Base-by-base conservation (phyloP, 257 asterid genomes). In the Solanum pimpinellifolium region DNA sequence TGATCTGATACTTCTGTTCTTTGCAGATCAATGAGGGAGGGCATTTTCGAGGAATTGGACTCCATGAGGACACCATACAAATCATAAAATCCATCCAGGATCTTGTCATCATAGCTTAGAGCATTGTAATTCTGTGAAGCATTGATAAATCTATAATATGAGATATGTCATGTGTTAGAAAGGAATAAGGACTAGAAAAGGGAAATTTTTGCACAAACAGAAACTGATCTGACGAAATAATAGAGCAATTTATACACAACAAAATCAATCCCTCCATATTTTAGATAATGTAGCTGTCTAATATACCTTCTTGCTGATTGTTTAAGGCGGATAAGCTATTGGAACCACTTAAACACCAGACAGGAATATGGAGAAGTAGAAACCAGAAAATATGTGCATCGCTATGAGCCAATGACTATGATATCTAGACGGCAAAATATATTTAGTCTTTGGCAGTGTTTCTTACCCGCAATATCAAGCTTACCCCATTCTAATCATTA, bases 41-140 rank as follows among this genome's bases (percentile, higher is more conserved):
- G 99, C 99, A 97, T 97, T 91, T 93, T 89, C 68, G 98, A 90
- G 83, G 98, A 94, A 69, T 93, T 88, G 78, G 98, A 91, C 65
- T 91, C 95, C 74, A 90, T 90, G 91, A 92, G 86, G 83, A 95
- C 75, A 90, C 99, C 98, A 84, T 94, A 94, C 60, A 95, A 93
- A 89, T 95, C 98, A 87, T 97, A 97, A 90, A 95, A 97, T 83
- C 99, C 98, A 85, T 97, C 99, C 91, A 97, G 91, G 88, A 97
- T 92, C 94, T 97, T 97, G 95, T 97, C 99, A 70, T 97, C 98
- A 49, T 94, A 97, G 92, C 96, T 91, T 89, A 97, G 98, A 89
- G 98, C 98, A 93, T 95, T 92, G 95, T 94, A 95, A 93, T 92
- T 97, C 99, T 97, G 98, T 91, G 95, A 95, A 95, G 93, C 92